Base-by-base conservation (phyloP, 179 eudicot genomes). In the Gypsophila paniculata region DNA sequence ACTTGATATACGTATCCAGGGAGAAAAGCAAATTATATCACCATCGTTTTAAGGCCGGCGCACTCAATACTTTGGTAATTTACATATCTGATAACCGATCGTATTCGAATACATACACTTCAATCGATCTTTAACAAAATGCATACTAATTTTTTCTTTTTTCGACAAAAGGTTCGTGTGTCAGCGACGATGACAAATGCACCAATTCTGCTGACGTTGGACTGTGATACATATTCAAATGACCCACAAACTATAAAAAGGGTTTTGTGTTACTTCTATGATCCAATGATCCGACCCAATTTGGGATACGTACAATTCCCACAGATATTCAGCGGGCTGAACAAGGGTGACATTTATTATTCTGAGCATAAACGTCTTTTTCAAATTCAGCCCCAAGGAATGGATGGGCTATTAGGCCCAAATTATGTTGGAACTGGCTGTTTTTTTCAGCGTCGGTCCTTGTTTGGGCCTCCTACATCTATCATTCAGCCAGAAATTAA, bases 21-120 rank as follows among this genome's bases (percentile, higher is more conserved):
- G 87, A 89, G 79, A 93, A 91, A 76, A 88, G 72, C 49, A 81
- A 51, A 69, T 0, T 29, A 0, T 74, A 80, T 46, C 84, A 84
- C 22, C 99, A 94, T 79, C 80, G 77, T 55, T 91, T 88, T 69
- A 91, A 91, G 85, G 97, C 92, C 0, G 99, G 97, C n/a, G 97
- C 99, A 9, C 92, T 94, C 14, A 94, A 94, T 74, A 67, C 86
- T 46, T 61, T 94, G 78, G 97, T 93, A 79, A 66, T 79, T 60
- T 0, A 42, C 5, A 57, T 46, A 2, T 46, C 4, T 46, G 10
- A 39, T 39, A 0, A 0, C 5, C 10, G 8, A 39, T 6, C 8
- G n/a, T 22, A n/a, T 0, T 52, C 22, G n/a, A 53, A 7, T 57
- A 21, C 32, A 19, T 19, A 6, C 61, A 21, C 29, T 57, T 57